Evolutionary conservation across 495 filamentous ascomycete species (phyloP).

Genomic region (Cercophora sp.): DNA sequence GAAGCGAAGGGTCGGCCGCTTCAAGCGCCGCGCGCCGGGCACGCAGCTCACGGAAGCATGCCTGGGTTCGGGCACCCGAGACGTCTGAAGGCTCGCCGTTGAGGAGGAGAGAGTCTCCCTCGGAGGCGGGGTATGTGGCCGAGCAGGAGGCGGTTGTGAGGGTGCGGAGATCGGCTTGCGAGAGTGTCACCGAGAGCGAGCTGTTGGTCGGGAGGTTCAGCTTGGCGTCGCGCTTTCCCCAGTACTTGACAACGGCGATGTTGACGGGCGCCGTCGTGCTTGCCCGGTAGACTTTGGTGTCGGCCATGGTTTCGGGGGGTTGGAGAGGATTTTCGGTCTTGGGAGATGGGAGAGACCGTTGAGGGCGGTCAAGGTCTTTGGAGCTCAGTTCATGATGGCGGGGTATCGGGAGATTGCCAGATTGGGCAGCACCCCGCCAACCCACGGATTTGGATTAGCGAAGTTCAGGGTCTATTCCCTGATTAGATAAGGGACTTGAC

Average conservation of each 20-base stretch:
- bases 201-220: constrained; percentile 97
- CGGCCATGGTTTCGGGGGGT: too few relatives aligned
- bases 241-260: constrained; percentile 99
- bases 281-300: constrained; percentile 68
- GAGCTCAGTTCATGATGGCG: background rate
- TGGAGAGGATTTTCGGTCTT: background rate
- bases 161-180: constrained; percentile 87
- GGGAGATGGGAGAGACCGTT: background rate
- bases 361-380: background rate
- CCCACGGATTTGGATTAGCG: too few relatives aligned
- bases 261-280: constrained; percentile 97
- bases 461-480: background rate
- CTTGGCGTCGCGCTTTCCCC: constrained; percentile 90
- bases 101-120: constrained; percentile 71
- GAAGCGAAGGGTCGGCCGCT: constrained; percentile 61
- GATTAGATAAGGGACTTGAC: too few relatives aligned
- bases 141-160: constrained; percentile 95
- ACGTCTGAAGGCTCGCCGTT: constrained; percentile 82
- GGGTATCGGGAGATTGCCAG: too few relatives aligned
- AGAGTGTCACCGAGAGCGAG: constrained; percentile 92
- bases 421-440: too few relatives aligned
- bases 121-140: constrained; percentile 55
- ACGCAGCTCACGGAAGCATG: constrained; percentile 84
- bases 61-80: constrained; percentile 79
- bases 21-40: constrained; percentile 72